Evolutionary conservation across 768 basidiomycete genomes (phyloP).

Genomic region (Cystofilobasidium macerans): DNA sequence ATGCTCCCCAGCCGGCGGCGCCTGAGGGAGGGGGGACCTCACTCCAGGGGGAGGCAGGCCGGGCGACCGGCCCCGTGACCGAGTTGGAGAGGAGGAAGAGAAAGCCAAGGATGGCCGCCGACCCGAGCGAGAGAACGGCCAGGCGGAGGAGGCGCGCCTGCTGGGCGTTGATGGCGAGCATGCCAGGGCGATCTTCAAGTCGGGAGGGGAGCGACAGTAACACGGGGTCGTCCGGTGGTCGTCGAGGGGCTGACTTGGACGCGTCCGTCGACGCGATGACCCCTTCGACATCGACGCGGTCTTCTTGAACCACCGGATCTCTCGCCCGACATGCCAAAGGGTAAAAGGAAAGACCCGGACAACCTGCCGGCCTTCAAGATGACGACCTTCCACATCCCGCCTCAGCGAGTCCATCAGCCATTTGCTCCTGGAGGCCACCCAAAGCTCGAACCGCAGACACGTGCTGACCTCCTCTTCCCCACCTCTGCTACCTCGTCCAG

Average conservation of each 20-base stretch:
- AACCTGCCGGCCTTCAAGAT: slow-evolving; percentile 46
- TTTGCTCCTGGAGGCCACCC: slow-evolving; percentile 6
- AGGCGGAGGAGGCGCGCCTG: slow-evolving; percentile 20
- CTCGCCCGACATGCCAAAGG: neutral
- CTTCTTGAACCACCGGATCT: neutral
- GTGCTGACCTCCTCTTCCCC: slow-evolving; percentile 1
- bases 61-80: neutral
- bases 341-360: slow-evolving; percentile 19
- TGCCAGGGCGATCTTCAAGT: neutral
- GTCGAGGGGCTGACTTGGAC: neutral
- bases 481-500: slow-evolving; percentile 38
- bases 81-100: slow-evolving; percentile 18
- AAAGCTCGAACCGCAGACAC: too few relatives aligned
- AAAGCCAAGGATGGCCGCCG: slow-evolving; percentile 20
- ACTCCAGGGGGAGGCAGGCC: neutral
- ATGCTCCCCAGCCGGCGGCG: neutral
- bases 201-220: too few relatives aligned
- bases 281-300: neutral
- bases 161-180: slow-evolving; percentile 12
- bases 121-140: slow-evolving; percentile 21
- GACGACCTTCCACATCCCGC: slow-evolving; percentile 68
- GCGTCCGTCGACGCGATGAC: neutral
- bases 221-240: too few relatives aligned
- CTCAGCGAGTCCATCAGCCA: slow-evolving; percentile 46
- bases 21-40: neutral